phyloP scores from a whole-genome alignment of 2,329 filamentous ascomycete species.

The Botrytis elliptica region DNA sequence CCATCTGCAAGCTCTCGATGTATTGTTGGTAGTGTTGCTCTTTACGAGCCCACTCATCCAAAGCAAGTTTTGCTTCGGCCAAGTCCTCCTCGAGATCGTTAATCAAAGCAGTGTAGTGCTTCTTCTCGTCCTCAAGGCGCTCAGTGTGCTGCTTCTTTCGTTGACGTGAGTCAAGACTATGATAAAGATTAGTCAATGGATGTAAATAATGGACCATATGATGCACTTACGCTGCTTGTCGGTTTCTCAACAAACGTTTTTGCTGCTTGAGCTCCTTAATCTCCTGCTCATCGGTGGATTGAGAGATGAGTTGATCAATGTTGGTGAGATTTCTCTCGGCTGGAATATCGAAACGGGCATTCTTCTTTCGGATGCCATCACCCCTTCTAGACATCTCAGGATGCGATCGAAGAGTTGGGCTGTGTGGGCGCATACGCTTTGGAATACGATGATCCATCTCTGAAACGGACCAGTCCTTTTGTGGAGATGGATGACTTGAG shows the following conservation, averaged over 20 bases:
- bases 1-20: constrained; percentile 72
- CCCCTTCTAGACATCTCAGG: constrained; percentile 60
- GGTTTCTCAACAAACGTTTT: constrained; percentile 89
- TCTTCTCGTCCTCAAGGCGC: constrained; percentile 95
- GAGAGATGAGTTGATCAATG: constrained; percentile 88
- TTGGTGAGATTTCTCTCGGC: constrained; percentile 89
- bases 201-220: constrained; percentile 30
- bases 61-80: constrained; percentile 62
- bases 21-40: constrained; percentile 73
- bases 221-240: constrained; percentile 83
- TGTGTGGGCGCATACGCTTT: constrained; percentile 66
- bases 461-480: constrained; percentile 56
- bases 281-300: constrained; percentile 85
- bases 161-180: constrained; percentile 89
- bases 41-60: constrained; percentile 69
- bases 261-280: constrained; percentile 99
- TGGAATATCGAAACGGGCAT: constrained; percentile 95
- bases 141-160: constrained; percentile 98
- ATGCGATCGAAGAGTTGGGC: constrained; percentile 66
- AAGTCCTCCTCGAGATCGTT: constrained; percentile 77
- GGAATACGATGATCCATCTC: constrained; percentile 51
- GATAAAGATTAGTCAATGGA: constrained; percentile 30
- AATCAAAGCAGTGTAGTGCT: constrained; percentile 77
- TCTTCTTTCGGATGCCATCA: constrained; percentile 89
- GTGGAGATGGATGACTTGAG: constrained; percentile 55